Evolutionary conservation across 23 red algal genomes (phyloP).

Genomic region (Gracilaria caudata): DNA sequence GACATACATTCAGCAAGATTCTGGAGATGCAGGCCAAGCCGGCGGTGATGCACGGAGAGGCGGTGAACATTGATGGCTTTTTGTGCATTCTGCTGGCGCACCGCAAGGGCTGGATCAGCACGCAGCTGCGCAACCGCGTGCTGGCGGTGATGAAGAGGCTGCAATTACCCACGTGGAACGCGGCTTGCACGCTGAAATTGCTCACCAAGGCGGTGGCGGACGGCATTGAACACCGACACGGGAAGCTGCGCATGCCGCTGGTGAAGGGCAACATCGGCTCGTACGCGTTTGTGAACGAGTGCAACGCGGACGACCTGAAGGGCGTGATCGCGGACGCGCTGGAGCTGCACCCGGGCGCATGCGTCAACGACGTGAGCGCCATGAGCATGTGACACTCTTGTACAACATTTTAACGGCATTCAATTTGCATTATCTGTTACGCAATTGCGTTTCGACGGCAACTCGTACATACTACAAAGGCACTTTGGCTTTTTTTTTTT

Average conservation of each 20-base stretch:
- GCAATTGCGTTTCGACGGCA: too few species aligned
- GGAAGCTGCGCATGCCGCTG: slow-evolving; percentile 87
- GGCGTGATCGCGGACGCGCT: slow-evolving; percentile 35
- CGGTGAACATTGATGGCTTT: slow-evolving; percentile 97
- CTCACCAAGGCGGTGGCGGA: slow-evolving; percentile 78
- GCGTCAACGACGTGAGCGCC: slow-evolving; percentile 18
- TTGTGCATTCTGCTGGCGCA: slow-evolving; percentile 90
- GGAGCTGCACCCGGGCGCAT: slow-evolving; percentile 26
- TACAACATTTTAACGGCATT: too few species aligned
- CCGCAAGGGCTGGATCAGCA: slow-evolving; percentile 78
- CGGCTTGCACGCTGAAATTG: slow-evolving; percentile 54
- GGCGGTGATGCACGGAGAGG: slow-evolving; percentile 92
- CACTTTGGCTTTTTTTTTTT: not conserved
- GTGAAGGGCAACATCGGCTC: slow-evolving; percentile 77
- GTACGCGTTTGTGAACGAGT: slow-evolving; percentile 82
- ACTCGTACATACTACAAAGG: too few species aligned
- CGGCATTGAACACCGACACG: slow-evolving; percentile 92
- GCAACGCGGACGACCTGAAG: slow-evolving; percentile 64
- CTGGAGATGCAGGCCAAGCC: slow-evolving; percentile 84
- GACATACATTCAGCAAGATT: slow-evolving; percentile 98
- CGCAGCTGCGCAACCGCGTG: slow-evolving; percentile 67
- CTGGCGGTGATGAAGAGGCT: slow-evolving; percentile 74
- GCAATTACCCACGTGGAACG: slow-evolving; percentile 76
- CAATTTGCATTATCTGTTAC: not conserved
- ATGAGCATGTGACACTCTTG: slow-evolving; percentile 21